phyloP scores from a whole-genome alignment of 495 filamentous ascomycete species.

The Tricharina praecox region DNA sequence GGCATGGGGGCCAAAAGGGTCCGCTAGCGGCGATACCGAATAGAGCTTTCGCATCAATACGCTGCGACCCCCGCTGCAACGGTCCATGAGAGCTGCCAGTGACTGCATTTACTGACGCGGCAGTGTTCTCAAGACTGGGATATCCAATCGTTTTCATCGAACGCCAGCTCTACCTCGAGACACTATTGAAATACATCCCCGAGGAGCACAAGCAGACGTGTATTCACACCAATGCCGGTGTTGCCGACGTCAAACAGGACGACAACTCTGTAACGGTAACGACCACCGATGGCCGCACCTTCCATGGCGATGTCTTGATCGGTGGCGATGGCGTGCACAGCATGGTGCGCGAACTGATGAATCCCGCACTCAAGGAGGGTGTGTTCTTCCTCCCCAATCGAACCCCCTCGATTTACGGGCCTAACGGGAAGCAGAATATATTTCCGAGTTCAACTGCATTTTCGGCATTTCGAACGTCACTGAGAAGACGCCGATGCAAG shows the following conservation, averaged over 20 bases:
- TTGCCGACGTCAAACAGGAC: neutral
- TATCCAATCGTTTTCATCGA: constrained; percentile 2
- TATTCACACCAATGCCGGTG: neutral
- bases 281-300: constrained; percentile 10
- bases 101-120: too few species aligned
- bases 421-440: constrained; percentile 8
- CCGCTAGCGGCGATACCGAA: too few species aligned
- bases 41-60: too few species aligned
- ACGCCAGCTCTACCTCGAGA: neutral
- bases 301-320: constrained; percentile 23
- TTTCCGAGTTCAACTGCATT: constrained; percentile 6
- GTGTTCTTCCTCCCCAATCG: neutral
- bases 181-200: neutral
- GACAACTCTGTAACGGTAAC: constrained; percentile 6
- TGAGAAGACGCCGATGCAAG: neutral
- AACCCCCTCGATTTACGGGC: neutral
- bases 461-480: constrained; percentile 1
- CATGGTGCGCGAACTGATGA: constrained; percentile 15
- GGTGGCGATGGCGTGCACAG: constrained; percentile 27
- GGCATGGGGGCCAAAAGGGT: too few species aligned
- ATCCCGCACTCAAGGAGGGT: neutral
- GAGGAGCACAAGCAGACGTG: neutral
- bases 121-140: neutral
- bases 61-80: too few species aligned
- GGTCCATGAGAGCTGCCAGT: too few species aligned